A percentile compares a stretch with the other conserved stretches of the same genome.
Conservation (phyloP, 2,329 filamentous ascomycete species). For the Colletotrichum paranaense region DNA sequence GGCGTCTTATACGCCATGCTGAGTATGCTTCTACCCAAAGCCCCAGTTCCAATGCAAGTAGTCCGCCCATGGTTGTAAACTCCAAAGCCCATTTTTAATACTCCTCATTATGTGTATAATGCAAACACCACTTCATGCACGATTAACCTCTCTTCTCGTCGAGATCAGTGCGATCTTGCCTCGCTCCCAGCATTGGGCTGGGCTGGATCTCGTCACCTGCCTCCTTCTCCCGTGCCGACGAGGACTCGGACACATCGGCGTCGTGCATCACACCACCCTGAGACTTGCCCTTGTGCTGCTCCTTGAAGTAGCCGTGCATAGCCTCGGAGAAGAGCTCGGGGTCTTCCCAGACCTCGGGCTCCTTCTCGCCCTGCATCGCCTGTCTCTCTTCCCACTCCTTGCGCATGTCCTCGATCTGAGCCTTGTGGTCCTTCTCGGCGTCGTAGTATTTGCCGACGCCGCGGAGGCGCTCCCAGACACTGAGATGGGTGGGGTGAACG, state of each 20-base stretch:
- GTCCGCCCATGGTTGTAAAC: not conserved
- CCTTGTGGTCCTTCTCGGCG: constrained; percentile 82
- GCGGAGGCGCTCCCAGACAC: constrained; percentile 84
- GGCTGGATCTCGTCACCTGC: constrained; percentile 17
- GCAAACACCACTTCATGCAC: not conserved
- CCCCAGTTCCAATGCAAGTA: constrained; percentile 2
- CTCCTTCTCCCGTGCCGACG: constrained; percentile 31
- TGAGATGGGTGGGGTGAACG: constrained; percentile 89
- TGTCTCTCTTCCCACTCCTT: constrained; percentile 69
- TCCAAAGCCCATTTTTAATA: constrained; percentile 20
- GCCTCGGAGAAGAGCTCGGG: constrained; percentile 64
- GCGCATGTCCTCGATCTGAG: constrained; percentile 86
- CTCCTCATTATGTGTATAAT: constrained; percentile 15
- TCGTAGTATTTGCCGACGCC: constrained; percentile 87
- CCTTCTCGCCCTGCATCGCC: constrained; percentile 58
- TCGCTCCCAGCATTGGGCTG: constrained; percentile 7
- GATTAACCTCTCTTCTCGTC: constrained; percentile 26
- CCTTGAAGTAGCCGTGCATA: constrained; percentile 66
- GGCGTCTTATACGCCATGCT: constrained; percentile 18
- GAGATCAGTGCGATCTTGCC: constrained; percentile 5
- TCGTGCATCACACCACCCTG: constrained; percentile 8
- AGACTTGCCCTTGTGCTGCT: constrained; percentile 32
- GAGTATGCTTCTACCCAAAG: constrained; percentile 16
- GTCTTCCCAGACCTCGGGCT: constrained; percentile 58
- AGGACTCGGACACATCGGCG: constrained; percentile 6